Evolutionary conservation across 495 filamentous ascomycete genomes (phyloP).

Genomic region (Cairneyella variabilis): DNA sequence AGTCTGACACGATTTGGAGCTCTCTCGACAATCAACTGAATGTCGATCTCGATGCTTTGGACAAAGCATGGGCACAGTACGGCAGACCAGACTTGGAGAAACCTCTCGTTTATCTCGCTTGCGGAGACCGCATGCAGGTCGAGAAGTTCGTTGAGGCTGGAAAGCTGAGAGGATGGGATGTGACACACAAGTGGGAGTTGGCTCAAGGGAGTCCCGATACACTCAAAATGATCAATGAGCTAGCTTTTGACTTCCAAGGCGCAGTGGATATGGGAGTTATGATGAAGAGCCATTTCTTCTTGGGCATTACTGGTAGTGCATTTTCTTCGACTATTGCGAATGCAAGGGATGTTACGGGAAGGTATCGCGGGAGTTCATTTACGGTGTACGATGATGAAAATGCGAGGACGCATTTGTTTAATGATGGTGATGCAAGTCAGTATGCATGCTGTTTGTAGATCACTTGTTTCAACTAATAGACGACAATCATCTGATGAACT

Average conservation of each 20-base stretch:
- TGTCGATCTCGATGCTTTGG: constrained; percentile 24
- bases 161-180: constrained; percentile 24
- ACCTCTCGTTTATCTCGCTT: constrained; percentile 27
- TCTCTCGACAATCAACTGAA: constrained; percentile 21
- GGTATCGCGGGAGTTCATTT: constrained; percentile 23
- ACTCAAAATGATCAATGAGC: constrained; percentile 13
- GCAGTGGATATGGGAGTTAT: constrained; percentile 28
- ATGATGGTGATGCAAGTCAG: constrained; percentile 16
- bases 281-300: constrained; percentile 21
- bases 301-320: constrained; percentile 28
- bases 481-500: no score
- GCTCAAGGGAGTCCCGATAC: constrained; percentile 4
- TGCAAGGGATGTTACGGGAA: constrained; percentile 24
- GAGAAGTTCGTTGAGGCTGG: constrained; percentile 21
- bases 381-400: constrained; percentile 16
- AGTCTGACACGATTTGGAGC: constrained; percentile 28
- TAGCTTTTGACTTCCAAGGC: constrained; percentile 28
- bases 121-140: constrained; percentile 25
- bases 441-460: constrained; percentile 27
- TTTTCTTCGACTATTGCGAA: constrained; percentile 22
- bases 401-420: constrained; percentile 24
- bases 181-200: constrained; percentile 26
- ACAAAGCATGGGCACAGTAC: constrained; percentile 19
- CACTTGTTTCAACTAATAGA: no score
- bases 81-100: constrained; percentile 4